These are phyloP conservation scores for Plasmodium fragile DNA, from an alignment of 169 alveolate genomes.

Conservation along the genomic window DNA sequence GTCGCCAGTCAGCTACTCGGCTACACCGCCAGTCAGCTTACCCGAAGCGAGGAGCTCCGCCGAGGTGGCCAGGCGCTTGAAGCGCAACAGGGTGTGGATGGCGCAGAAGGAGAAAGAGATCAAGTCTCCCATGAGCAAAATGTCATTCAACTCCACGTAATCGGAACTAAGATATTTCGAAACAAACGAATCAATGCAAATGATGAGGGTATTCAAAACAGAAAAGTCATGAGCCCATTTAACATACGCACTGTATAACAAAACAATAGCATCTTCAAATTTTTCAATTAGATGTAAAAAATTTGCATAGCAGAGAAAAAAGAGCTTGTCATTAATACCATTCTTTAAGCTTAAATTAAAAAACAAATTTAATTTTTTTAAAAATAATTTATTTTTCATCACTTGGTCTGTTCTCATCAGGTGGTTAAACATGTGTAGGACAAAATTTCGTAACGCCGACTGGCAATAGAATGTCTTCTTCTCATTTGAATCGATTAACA, in stretches of 20 bases:
- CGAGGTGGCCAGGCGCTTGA: conserved; percentile 19
- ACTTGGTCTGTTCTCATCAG: conserved; percentile 38
- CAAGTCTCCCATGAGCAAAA: conserved; percentile 34
- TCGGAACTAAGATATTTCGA: conserved; percentile 63
- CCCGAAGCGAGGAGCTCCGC: conserved; percentile 48
- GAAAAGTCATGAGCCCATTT: conserved; percentile 61
- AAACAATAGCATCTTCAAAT: conserved; percentile 54
- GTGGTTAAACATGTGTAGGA: conserved; percentile 58
- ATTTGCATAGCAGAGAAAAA: conserved; percentile 48
- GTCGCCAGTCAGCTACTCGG: no score
- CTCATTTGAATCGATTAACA: conserved; percentile 29
- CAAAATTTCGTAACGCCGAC: conserved; percentile 21
- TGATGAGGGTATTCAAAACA: conserved; percentile 43
- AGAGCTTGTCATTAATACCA: conserved; percentile 34
- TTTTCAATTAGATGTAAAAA: conserved; percentile 47
- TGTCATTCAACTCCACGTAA: conserved; percentile 52
- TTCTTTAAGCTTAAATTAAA: conserved; percentile 60
- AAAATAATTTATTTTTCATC: conserved; percentile 62
- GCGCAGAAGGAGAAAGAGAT: conserved; percentile 32
- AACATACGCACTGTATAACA: conserved; percentile 17
- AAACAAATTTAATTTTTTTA: conserved; percentile 57
- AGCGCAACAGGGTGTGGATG: conserved; percentile 26
- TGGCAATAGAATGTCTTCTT: conserved; percentile 24
- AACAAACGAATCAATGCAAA: conserved; percentile 68
- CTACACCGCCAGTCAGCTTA: background rate